Evolutionary conservation across 2,329 filamentous ascomycete genomes (phyloP).

Genomic region (Alternaria viburni): DNA sequence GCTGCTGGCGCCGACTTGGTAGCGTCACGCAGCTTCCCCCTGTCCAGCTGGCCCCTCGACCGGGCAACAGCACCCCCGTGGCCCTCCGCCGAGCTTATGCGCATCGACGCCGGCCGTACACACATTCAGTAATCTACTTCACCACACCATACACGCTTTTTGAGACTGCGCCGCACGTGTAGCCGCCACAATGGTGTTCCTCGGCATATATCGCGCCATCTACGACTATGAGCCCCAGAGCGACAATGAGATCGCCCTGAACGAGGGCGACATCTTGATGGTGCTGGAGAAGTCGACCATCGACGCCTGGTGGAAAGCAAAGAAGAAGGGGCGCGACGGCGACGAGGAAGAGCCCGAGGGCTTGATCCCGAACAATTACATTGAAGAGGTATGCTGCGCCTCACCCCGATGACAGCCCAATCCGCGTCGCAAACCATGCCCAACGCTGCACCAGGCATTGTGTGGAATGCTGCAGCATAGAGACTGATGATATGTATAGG

Average conservation of each 20-base stretch:
- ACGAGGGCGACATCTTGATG: conserved; percentile 87
- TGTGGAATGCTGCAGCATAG: background rate
- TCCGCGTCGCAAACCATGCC: conserved; percentile 1
- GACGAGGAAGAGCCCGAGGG: conserved; percentile 92
- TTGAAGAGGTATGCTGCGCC: conserved; percentile 74
- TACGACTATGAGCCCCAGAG: conserved; percentile 92
- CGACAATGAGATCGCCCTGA: conserved; percentile 82
- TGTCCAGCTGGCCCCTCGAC: conserved; percentile 31
- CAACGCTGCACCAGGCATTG: background rate
- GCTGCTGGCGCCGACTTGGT: conserved; percentile 15
- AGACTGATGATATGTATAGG: conserved; percentile 46
- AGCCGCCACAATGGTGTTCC: conserved; percentile 74
- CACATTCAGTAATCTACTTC: conserved; percentile 21
- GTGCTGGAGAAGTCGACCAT: conserved; percentile 78
- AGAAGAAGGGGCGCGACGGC: conserved; percentile 78
- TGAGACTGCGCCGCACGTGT: conserved; percentile 22
- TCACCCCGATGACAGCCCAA: background rate
- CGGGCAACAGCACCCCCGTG: conserved; percentile 26
- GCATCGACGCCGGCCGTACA: conserved; percentile 22
- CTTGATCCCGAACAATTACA: conserved; percentile 91
- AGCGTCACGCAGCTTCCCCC: conserved; percentile 13
- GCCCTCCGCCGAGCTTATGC: conserved; percentile 39
- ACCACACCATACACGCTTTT: background rate
- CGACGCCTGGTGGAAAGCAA: conserved; percentile 94
- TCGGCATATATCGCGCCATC: conserved; percentile 86